phyloP scores from a whole-genome alignment of 495 filamentous ascomycete species.

The Xeromyces bisporus region DNA sequence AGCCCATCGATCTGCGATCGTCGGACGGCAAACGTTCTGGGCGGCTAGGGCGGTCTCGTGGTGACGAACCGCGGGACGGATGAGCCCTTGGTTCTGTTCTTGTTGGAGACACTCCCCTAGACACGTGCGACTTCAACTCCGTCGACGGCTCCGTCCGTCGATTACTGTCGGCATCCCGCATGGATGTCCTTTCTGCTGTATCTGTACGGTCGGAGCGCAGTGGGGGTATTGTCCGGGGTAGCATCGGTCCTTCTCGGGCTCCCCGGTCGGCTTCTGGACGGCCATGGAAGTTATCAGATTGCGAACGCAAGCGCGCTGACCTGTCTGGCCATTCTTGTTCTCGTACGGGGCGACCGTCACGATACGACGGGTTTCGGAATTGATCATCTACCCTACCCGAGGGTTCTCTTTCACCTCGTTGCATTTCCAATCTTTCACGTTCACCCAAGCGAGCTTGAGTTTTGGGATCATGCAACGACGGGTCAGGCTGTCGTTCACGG shows the following conservation, averaged over 20 bases:
- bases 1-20: conserved; percentile 16
- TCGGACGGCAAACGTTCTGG: conserved; percentile 22
- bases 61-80: conserved; percentile 4
- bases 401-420: conserved; percentile 17
- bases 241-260: conserved; percentile 4
- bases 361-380: conserved; percentile 22
- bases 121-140: conserved; percentile 7
- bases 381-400: conserved; percentile 22
- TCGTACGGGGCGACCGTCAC: conserved; percentile 17
- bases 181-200: conserved; percentile 14
- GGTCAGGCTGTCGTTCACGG: conserved; percentile 20
- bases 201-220: conserved; percentile 20
- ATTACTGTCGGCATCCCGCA: conserved; percentile 11
- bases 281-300: conserved; percentile 14
- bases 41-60: conserved; percentile 19
- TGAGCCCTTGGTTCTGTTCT: neutral
- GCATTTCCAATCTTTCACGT: conserved; percentile 3
- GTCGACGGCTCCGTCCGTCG: conserved; percentile 16
- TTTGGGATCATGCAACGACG: conserved; percentile 11
- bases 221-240: conserved; percentile 8
- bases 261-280: conserved; percentile 4
- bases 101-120: neutral
- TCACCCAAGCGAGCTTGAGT: conserved; percentile 11
- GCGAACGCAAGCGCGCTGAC: conserved; percentile 16
- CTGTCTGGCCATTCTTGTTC: conserved; percentile 26